A percentile compares a stretch with the other conserved stretches of the same genome.
Evolutionary conservation across 2,329 filamentous ascomycete species (phyloP).

Genomic region (Sclerotinia spermophila): DNA sequence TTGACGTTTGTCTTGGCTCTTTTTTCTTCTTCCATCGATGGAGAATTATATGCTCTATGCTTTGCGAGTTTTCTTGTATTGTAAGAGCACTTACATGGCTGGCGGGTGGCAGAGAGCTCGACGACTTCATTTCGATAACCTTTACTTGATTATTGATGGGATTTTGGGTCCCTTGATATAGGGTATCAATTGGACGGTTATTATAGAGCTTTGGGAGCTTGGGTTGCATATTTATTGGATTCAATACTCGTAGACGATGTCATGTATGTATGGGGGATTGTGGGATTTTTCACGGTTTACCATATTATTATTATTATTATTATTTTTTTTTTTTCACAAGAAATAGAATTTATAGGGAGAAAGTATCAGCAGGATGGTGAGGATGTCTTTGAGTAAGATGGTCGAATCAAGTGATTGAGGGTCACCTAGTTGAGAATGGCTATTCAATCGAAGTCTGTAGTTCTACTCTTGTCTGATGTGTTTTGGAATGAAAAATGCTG

Average conservation of each 20-base stretch:
- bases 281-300: background rate
- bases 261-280: background rate
- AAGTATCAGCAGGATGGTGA: background rate
- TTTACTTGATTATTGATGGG: too few species aligned
- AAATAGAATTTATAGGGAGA: too few species aligned
- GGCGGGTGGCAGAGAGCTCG: background rate
- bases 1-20: background rate
- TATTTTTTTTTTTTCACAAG: too few species aligned
- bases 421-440: background rate
- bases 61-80: background rate
- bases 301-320: too few species aligned
- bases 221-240: background rate
- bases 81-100: background rate
- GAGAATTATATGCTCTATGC: conserved; percentile 3
- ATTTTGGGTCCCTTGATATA: background rate
- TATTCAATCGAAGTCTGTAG: background rate
- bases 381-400: background rate
- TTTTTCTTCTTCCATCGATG: conserved; percentile 14
- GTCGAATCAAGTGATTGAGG: background rate
- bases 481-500: background rate
- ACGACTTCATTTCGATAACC: background rate
- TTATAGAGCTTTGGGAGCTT: background rate
- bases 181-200: background rate
- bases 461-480: background rate
- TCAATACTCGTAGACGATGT: too few species aligned